Percentiles rank a stretch among this genome's conserved stretches.
Conservation (phyloP, 169 alveolate species). For the Cardiosporidium cionae region DNA sequence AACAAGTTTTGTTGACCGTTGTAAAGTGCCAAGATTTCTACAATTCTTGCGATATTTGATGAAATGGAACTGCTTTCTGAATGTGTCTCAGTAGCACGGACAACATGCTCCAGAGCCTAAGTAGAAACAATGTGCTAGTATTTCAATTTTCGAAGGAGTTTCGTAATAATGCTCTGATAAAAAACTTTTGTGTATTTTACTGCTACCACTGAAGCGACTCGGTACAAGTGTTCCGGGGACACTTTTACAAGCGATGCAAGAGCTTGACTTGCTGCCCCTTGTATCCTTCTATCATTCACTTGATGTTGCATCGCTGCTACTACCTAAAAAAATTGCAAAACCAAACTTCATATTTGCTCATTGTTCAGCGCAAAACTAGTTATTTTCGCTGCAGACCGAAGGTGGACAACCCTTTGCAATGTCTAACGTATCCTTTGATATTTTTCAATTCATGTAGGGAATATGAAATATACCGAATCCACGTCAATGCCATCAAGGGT, state of each 20-base stretch:
- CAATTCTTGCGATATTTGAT: not conserved
- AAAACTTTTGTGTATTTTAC: not conserved
- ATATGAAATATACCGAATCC: too few relatives aligned
- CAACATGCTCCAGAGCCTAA: not conserved
- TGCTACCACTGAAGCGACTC: not conserved
- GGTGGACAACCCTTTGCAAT: too few relatives aligned
- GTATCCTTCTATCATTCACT: too few relatives aligned
- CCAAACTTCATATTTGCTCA: too few relatives aligned
- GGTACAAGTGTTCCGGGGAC: not conserved
- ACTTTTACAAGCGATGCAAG: not conserved
- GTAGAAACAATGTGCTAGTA: not conserved
- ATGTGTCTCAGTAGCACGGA: not conserved
- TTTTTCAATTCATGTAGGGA: too few relatives aligned
- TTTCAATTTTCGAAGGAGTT: not conserved
- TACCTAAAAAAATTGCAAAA: too few relatives aligned
- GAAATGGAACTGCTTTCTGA: not conserved
- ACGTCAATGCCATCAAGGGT: too few relatives aligned
- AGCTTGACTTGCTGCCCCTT: not conserved
- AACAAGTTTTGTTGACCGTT: not conserved
- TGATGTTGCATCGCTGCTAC: too few relatives aligned
- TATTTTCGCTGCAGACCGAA: too few relatives aligned
- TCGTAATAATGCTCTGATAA: not conserved
- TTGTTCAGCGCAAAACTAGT: too few relatives aligned
- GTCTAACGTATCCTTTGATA: too few relatives aligned
- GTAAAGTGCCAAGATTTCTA: not conserved